These are phyloP conservation scores for Astrothelium macrocarpum DNA, from an alignment of 495 filamentous ascomycete genomes.

Conservation along the genomic window DNA sequence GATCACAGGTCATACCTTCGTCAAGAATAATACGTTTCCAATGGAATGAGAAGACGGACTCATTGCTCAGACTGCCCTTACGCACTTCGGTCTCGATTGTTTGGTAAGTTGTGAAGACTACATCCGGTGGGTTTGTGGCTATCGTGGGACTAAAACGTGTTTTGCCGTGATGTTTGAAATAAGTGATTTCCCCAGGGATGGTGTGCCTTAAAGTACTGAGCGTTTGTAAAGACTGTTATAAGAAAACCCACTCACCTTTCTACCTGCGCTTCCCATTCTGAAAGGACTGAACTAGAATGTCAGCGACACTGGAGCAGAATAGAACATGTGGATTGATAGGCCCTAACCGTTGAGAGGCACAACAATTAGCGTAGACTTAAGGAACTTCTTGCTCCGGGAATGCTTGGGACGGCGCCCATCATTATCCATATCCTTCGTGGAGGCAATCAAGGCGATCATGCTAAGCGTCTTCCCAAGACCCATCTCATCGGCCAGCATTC, in stretches of 20 bases:
- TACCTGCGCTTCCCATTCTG: conserved; percentile 7
- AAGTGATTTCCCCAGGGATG: conserved; percentile 18
- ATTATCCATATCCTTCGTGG: conserved; percentile 6
- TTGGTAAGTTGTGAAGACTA: conserved; percentile 37
- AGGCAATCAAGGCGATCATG: conserved; percentile 33
- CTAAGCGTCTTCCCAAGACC: conserved; percentile 36
- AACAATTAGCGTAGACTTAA: conserved; percentile 26
- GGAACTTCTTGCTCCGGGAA: not conserved
- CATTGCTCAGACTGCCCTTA: conserved; percentile 4
- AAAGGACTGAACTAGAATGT: not conserved
- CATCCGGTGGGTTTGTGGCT: conserved; percentile 12
- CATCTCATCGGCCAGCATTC: conserved; percentile 38
- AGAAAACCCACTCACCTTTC: not conserved
- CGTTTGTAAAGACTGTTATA: not conserved
- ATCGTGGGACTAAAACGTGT: conserved; percentile 14
- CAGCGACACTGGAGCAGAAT: not conserved
- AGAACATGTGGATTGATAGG: not conserved
- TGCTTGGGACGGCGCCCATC: not conserved
- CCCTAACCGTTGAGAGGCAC: conserved; percentile 32
- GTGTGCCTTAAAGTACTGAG: conserved; percentile 18
- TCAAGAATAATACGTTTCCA: conserved; percentile 40
- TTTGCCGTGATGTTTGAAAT: conserved; percentile 29
- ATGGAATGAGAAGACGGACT: conserved; percentile 23
- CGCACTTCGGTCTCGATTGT: conserved; percentile 32
- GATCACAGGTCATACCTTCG: conserved; percentile 31